Conservation (phyloP, 1,284 basidiomycete genomes). For the Bondarzewia mesenterica region DNA sequence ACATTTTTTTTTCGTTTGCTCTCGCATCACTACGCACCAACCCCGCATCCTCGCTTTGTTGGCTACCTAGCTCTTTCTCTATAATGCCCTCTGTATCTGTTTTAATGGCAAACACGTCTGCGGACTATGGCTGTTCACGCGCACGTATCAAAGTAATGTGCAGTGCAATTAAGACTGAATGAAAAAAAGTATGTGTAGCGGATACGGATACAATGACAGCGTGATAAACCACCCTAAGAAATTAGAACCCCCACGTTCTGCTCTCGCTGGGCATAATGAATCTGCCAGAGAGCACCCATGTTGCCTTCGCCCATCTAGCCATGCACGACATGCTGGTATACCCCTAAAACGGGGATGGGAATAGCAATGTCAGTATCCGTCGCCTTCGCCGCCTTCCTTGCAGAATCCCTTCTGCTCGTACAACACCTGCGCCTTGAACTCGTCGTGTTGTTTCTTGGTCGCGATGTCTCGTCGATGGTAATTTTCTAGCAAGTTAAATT, state of each 20-base stretch:
- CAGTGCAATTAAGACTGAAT: background rate
- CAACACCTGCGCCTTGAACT: constrained; percentile 66
- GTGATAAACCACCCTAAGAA: background rate
- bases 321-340: background rate
- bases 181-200: background rate
- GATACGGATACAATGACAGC: background rate
- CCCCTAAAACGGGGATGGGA: background rate
- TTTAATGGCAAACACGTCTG: background rate
- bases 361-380: constrained; percentile 59
- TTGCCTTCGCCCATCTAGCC: background rate
- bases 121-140: too few relatives aligned
- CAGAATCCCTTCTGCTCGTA: constrained; percentile 78
- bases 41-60: too few relatives aligned
- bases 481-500: constrained; percentile 61
- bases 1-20: constrained; percentile 1
- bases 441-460: constrained; percentile 61
- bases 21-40: too few relatives aligned
- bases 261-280: constrained; percentile 29
- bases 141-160: background rate
- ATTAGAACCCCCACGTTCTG: background rate
- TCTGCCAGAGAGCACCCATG: constrained; percentile 19
- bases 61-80: too few relatives aligned
- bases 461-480: constrained; percentile 69
- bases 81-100: too few relatives aligned
- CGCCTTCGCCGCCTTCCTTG: constrained; percentile 87